Evolutionary conservation across 371 early-diverging fungal species (phyloP).

Genomic region (Mortierella polycephala): DNA sequence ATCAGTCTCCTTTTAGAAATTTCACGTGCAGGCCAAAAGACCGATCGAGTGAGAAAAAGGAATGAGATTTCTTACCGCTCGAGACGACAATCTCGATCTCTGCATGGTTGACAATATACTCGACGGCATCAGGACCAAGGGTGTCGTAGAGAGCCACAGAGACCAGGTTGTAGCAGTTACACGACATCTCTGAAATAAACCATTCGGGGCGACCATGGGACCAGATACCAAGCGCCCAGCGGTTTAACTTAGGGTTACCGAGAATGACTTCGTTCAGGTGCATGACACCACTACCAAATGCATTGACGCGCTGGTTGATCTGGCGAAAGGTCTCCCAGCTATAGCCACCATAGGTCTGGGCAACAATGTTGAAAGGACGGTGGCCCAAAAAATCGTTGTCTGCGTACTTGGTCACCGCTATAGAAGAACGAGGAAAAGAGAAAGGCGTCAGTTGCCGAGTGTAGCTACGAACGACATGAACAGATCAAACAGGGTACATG

Average conservation of each 20-base stretch:
- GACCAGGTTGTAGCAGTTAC: slow-evolving; percentile 60
- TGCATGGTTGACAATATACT: slow-evolving; percentile 80
- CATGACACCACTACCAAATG: slow-evolving; percentile 71
- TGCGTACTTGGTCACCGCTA: slow-evolving; percentile 44
- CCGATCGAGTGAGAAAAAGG: background rate
- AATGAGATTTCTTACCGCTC: slow-evolving; percentile 62
- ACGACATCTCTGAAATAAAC: slow-evolving; percentile 75
- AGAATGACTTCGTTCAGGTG: slow-evolving; percentile 55
- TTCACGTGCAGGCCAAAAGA: slow-evolving; percentile 8
- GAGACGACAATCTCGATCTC: slow-evolving; percentile 75
- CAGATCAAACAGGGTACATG: no score
- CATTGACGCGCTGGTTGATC: slow-evolving; percentile 62
- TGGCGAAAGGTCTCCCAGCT: slow-evolving; percentile 73
- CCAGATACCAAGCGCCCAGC: slow-evolving; percentile 74
- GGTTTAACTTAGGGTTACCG: slow-evolving; percentile 46
- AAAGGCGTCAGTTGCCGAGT: background rate
- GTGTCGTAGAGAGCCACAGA: slow-evolving; percentile 92
- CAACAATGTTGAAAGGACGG: slow-evolving; percentile 59
- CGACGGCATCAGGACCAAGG: slow-evolving; percentile 78
- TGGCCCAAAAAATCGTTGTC: slow-evolving; percentile 61
- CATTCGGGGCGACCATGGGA: slow-evolving; percentile 89
- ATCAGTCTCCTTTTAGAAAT: slow-evolving; percentile 2
- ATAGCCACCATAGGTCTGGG: slow-evolving; percentile 65
- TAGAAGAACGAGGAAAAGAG: background rate
- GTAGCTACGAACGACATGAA: background rate